Evolutionary conservation across 1,284 basidiomycete genomes (phyloP).

Genomic region (Trametes polyzona): DNA sequence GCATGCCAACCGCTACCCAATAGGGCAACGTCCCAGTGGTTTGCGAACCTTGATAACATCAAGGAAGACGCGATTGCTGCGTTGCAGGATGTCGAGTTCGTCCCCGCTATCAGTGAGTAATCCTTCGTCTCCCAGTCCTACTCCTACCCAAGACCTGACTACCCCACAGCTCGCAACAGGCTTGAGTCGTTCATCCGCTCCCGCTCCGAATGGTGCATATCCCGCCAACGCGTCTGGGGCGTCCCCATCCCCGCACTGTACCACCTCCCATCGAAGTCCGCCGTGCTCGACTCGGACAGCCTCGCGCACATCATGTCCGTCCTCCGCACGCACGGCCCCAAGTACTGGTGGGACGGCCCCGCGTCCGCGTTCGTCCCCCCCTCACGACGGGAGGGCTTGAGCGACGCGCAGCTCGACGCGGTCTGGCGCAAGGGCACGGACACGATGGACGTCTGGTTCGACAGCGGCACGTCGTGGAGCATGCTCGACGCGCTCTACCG

Average conservation of each 20-base stretch:
- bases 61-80: constrained; percentile 79
- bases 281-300: constrained; percentile 70
- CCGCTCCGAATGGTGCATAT: constrained; percentile 99
- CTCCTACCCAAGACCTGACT: constrained; percentile 1
- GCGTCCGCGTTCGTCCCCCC: constrained; percentile 84
- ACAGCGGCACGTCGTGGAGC: constrained; percentile 96
- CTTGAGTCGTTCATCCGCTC: constrained; percentile 85
- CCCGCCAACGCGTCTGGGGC: constrained; percentile 97
- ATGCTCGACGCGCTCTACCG: constrained; percentile 54
- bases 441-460: constrained; percentile 99
- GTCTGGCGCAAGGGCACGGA: constrained; percentile 83
- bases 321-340: constrained; percentile 73
- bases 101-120: constrained; percentile 73
- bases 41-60: constrained; percentile 87
- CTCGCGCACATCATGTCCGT: constrained; percentile 82
- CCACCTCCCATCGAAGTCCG: constrained; percentile 64
- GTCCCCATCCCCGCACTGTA: constrained; percentile 95
- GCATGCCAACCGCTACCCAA: not conserved
- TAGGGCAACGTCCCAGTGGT: constrained; percentile 99
- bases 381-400: constrained; percentile 45
- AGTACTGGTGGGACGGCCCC: constrained; percentile 92
- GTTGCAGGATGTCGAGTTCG: constrained; percentile 77
- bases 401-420: constrained; percentile 45
- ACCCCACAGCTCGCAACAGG: constrained; percentile 71
- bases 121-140: constrained; percentile 12